Percentiles rank a stretch among this genome's conserved stretches.
These are phyloP conservation scores for Fusarium verticillioides DNA, from an alignment of 2,329 filamentous ascomycete genomes.

Conservation along the genomic window DNA sequence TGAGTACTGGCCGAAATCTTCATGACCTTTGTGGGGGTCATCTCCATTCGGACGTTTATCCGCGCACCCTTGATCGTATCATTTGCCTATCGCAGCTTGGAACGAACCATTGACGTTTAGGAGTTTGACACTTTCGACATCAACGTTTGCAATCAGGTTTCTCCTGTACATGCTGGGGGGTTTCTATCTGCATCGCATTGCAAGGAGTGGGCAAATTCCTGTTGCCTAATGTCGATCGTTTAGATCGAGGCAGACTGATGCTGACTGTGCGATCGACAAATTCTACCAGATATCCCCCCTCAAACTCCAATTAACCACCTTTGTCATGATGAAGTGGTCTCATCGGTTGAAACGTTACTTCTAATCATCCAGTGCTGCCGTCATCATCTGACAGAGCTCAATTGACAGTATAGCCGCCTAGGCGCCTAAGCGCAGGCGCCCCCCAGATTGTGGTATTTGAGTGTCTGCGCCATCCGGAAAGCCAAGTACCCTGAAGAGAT, in stretches of 20 bases:
- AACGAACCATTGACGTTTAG: neutral
- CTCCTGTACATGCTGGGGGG: neutral
- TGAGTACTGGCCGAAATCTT: neutral
- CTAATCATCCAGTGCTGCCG: neutral
- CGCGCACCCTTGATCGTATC: conserved; percentile 9
- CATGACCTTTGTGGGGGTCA: neutral
- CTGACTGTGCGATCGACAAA: conserved; percentile 20
- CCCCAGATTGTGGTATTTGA: conserved; percentile 1
- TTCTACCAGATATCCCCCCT: neutral
- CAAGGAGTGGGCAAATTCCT: neutral
- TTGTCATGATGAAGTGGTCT: neutral
- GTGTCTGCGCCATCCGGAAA: conserved; percentile 10
- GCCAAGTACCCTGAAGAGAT: conserved; percentile 12
- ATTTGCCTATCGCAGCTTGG: neutral
- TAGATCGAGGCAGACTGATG: neutral
- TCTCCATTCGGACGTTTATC: conserved; percentile 13
- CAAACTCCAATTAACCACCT: neutral
- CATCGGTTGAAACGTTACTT: conserved; percentile 17
- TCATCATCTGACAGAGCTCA: neutral
- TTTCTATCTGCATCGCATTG: neutral
- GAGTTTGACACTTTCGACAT: neutral
- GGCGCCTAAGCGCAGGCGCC: conserved; percentile 30
- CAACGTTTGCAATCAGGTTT: neutral
- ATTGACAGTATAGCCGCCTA: conserved; percentile 21
- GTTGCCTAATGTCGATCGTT: conserved; percentile 2